Base-by-base conservation (phyloP, 23 red algal species). In the Gracilaria domingensis region DNA sequence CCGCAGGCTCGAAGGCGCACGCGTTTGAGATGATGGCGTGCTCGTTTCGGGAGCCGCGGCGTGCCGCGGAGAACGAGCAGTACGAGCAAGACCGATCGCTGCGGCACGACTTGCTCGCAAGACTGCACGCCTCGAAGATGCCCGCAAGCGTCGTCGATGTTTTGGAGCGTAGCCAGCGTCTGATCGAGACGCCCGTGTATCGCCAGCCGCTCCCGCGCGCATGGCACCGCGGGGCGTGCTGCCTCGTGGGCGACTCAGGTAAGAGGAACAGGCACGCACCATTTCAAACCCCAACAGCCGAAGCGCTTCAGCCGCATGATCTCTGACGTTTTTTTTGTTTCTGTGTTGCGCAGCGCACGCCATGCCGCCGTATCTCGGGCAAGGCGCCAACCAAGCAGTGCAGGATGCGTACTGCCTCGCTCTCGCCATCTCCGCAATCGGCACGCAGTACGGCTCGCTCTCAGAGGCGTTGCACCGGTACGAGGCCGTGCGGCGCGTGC, bases 181-280 rank as follows among this genome's bases (percentile, higher is more conserved):
- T 94, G 5, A 87, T 94, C 28, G 92, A 94, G 51, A 87, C 82
- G 7, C 21, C 48, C 5, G 84, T 88, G 16, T 94, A 94, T 51
- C 80, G 60, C 20, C 92, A 94, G 28, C 26, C 45, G 21, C 37
- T 61, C 3, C 83, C 79, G 4, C 17, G 23, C 0, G 21, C 38
- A n/a, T 94, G 83, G 84, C 47, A 82, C 16, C 69, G 72, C n/a
- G 93, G 85, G 9, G 20, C 51, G 45, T 83, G 83, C 74, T 70
- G 71, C 11, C 80, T 96, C 33, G 90, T 96, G 9, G 95, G 95
- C 37, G 95, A 96, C 74, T 83, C 95, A 60, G 87, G 87, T 90
- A 90, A 90, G 87, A 35, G 28, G 4, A 59, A 60, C 11, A 12
- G 51, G n/a, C n/a, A n/a, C n/a, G n/a, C n/a, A n/a, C n/a, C n/a